phyloP scores from a whole-genome alignment of 768 basidiomycete genomes.

The Collybiopsis luxurians region DNA sequence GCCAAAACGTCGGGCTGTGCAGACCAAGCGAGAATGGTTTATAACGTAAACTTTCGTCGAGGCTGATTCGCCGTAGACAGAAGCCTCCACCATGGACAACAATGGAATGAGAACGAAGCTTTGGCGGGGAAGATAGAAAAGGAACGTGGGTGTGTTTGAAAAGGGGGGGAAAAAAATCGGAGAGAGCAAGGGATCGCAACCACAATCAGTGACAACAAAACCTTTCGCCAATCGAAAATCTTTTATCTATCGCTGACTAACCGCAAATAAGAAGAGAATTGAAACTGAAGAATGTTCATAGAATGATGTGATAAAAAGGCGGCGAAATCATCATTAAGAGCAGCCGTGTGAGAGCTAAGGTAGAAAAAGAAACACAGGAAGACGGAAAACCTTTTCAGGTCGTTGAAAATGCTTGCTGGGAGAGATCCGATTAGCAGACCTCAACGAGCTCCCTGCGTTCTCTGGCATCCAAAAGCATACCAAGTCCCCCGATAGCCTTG shows the following conservation, averaged over 20 bases:
- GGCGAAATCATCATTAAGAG: not conserved
- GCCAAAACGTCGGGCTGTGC: not conserved
- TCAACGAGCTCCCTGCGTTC: conserved; percentile 77
- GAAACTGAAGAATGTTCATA: not conserved
- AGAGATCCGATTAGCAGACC: conserved; percentile 46
- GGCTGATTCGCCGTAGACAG: not conserved
- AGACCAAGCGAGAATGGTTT: not conserved
- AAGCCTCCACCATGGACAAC: not conserved
- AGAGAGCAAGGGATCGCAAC: not conserved
- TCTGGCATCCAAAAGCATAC: conserved; percentile 75
- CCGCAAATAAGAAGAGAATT: not conserved
- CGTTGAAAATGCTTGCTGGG: no score
- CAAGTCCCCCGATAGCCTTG: conserved; percentile 80
- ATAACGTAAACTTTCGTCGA: not conserved
- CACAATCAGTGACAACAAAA: not conserved
- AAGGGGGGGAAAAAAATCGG: not conserved
- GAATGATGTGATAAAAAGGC: no score
- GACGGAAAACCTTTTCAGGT: not conserved
- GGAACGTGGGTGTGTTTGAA: conserved; percentile 7
- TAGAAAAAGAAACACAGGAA: not conserved
- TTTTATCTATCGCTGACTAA: conserved; percentile 6
- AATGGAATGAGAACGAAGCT: not conserved
- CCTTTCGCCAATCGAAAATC: not conserved
- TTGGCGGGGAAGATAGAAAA: not conserved
- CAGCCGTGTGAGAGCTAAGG: no score